Conservation (phyloP, 2,329 filamentous ascomycete genomes). For the Cladosporium sp. region DNA sequence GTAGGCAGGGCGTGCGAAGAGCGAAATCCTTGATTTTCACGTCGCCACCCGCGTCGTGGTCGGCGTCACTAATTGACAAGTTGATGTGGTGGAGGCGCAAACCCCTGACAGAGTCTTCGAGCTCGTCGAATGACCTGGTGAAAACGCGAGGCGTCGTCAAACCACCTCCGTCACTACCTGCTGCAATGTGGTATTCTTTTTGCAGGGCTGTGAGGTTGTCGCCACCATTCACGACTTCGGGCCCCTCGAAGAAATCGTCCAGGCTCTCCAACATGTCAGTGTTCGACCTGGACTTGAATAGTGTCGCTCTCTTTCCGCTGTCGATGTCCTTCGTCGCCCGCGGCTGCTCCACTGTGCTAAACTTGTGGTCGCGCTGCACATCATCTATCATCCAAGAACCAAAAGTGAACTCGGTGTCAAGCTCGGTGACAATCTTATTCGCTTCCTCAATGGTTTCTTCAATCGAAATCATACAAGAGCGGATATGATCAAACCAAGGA, state of each 20-base stretch:
- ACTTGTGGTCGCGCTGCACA: background rate
- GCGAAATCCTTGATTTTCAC: conserved; percentile 24
- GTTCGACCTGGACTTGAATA: background rate
- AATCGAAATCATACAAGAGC: background rate
- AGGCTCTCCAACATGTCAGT: background rate
- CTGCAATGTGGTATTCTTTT: background rate
- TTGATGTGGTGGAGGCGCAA: conserved; percentile 20
- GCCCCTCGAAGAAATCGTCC: background rate
- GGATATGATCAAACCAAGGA: background rate
- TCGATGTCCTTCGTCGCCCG: background rate
- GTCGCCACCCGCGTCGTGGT: background rate
- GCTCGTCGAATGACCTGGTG: conserved; percentile 29
- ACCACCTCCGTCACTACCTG: conserved; percentile 15
- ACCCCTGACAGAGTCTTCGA: conserved; percentile 24
- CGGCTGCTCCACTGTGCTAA: background rate
- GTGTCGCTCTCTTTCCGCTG: background rate
- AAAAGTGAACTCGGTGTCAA: conserved; percentile 23
- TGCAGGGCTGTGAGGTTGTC: background rate
- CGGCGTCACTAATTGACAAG: background rate
- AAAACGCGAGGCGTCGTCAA: conserved; percentile 28
- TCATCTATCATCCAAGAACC: background rate
- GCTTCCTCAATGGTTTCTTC: conserved; percentile 8
- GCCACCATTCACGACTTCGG: background rate
- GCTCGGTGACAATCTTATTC: conserved; percentile 20
- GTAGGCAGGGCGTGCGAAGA: conserved; percentile 18